Conservation (phyloP, 2,329 filamentous ascomycete genomes). For the Lachnellula cervina region DNA sequence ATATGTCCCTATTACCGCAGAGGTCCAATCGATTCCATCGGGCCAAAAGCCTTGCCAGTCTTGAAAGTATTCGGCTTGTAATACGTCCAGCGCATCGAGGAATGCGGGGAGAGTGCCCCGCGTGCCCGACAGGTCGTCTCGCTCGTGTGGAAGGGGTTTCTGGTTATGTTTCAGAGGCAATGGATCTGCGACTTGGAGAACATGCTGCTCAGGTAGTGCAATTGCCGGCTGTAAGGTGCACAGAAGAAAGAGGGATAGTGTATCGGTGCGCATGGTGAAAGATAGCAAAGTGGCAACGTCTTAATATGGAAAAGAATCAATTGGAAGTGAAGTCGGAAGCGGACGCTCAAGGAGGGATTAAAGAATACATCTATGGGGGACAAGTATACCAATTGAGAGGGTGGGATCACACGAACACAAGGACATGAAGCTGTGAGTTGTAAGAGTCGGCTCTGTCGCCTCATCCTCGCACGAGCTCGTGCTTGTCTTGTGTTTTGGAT, state of each 20-base stretch:
- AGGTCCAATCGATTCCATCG: slow-evolving; percentile 86
- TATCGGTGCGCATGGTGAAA: slow-evolving; percentile 15
- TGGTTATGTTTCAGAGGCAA: slow-evolving; percentile 2
- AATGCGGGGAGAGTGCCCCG: slow-evolving; percentile 20
- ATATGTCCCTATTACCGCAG: slow-evolving; percentile 76
- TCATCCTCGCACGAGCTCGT: not conserved
- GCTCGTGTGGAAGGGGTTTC: slow-evolving; percentile 9
- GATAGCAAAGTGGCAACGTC: slow-evolving; percentile 1
- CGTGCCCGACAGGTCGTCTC: slow-evolving; percentile 2
- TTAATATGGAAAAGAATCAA: slow-evolving; percentile 1
- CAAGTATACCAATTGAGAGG: not conserved
- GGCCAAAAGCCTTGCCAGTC: slow-evolving; percentile 80
- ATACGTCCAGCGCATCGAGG: slow-evolving; percentile 61
- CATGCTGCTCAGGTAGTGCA: slow-evolving; percentile 2
- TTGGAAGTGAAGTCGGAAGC: slow-evolving; percentile 9
- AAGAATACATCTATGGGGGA: slow-evolving; percentile 21
- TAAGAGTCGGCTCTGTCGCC: not conserved
- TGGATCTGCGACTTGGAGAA: not conserved
- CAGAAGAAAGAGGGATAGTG: slow-evolving; percentile 8
- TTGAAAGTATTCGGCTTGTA: slow-evolving; percentile 76
- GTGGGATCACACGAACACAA: not conserved
- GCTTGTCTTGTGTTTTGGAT: too few relatives aligned
- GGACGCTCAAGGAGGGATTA: slow-evolving; percentile 9
- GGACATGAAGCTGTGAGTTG: not conserved
- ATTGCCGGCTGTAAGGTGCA: slow-evolving; percentile 4